Base-by-base conservation (phyloP, 805 yeast species). In the Cyberlindnera mycetangii region DNA sequence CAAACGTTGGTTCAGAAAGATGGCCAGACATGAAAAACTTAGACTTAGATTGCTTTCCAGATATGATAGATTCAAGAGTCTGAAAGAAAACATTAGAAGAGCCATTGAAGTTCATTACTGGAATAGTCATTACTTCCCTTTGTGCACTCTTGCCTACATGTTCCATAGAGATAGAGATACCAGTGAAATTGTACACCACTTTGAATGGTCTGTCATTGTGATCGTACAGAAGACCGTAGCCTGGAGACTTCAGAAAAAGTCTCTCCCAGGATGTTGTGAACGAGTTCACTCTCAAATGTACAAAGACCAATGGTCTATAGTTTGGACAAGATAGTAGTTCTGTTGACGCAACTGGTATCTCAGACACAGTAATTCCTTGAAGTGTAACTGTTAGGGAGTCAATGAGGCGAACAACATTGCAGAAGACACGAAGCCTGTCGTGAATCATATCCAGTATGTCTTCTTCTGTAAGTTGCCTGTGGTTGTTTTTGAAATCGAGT, bases 1-100 rank as follows among this genome's bases (percentile, higher is more conserved):
- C 80, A n/a, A 73, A 32, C 1, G 69, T 64, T 16, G 76, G 68
- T 2, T 74, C 73, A 2, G 77, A 64, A 2, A 73, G 36, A 39
- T 70, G 72, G 18, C 70, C 68, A 14, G 68, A 62, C 2, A 72
- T 37, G 6, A 62, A 63, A 3, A 65, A 44, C 19, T 70, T 56
- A 0, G 76, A 67, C 25, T 63, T 56, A 4, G 64, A 52, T 1
- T 50, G 43, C 7, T 55, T 48, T 4, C 42, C 44, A 21, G 25
- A 51, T 44, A 35, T 55, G 44, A 53, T 53, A 35, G 58, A 58
- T 51, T 43, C 55, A n/a, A 60, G 57, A 38, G 61, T 54, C 46
- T 63, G 73, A 31, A 66, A 70, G 2, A 67, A 50, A 15, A 67
- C 30, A 45, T 73, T 73, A 0, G 75, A 63, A 39, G 68, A 66